Base-by-base conservation (phyloP, 2,329 filamentous ascomycete species). In the Paramyrothecium roridum region DNA sequence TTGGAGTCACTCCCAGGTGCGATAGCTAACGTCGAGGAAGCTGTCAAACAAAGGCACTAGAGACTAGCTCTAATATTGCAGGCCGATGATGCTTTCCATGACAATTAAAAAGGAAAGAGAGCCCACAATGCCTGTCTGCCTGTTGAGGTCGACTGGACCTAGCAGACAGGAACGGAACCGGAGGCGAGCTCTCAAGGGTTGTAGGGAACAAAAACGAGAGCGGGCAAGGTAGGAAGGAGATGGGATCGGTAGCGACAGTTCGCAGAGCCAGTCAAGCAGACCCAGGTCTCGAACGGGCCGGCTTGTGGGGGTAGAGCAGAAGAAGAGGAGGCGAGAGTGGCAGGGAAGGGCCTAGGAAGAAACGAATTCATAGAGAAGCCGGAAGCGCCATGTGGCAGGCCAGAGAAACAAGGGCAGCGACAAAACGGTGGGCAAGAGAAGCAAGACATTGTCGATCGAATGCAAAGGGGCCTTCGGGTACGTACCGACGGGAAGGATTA, bases 301-400 rank as follows among this genome's bases (percentile, higher is more conserved):
- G 37, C n/a, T 19, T 43, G 37, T 3, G 37, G 37, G n/a, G 37
- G n/a, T 43, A 16, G 37, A 43, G 13, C 13, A 19, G 16, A 6
- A 43, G 37, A 43, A 19, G n/a, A 19, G n/a, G 37, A 43, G n/a
- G 16, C 12, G 37, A 19, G n/a, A 13, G 37, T 43, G 4, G n/a
- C 37, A 43, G 37, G 37, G 37, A 43, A 43, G 37, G 37, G 48
- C 55, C 52, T 23, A 47, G 30, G 48, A 52, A 43, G 45, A 52
- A 46, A 33, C 52, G 43, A 34, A 51, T 19, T 52, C 43, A 22
- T n/a, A 43, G 21, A 19, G 45, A 47, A 20, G 48, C 52, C 52
- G n/a, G n/a, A 50, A 45, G 48, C 23, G 3, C 20, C n/a, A 49
- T 43, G 37, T 45, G 37, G 6, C 21, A 33, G 51, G 45, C n/a